phyloP scores from a whole-genome alignment of 345 rosid species.

The Eucalyptus decipiens region DNA sequence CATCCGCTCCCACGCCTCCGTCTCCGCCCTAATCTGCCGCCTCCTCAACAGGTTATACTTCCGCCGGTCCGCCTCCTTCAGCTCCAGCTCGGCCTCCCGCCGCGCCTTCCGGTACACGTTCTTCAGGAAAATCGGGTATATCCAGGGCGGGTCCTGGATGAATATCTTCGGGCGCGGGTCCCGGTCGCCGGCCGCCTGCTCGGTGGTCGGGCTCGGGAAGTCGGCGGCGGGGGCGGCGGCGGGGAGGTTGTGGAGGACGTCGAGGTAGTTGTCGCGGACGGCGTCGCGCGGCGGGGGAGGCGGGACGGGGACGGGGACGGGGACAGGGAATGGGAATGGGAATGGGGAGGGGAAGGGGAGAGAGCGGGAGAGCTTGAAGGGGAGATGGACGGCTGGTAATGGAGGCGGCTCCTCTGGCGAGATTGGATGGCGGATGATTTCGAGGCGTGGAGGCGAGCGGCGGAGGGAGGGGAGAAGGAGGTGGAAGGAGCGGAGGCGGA shows the following conservation, averaged over 20 bases:
- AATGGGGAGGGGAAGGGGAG: not conserved
- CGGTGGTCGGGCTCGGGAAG: not conserved
- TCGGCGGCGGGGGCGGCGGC: not conserved
- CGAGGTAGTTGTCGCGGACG: slow-evolving; percentile 18
- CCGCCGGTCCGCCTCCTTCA: slow-evolving; percentile 39
- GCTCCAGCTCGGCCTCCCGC: slow-evolving; percentile 34
- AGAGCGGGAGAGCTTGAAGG: not conserved
- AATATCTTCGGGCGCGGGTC: slow-evolving; percentile 29
- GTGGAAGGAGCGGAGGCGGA: slow-evolving; percentile 7
- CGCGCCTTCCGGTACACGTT: slow-evolving; percentile 33
- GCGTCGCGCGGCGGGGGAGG: slow-evolving; percentile 13
- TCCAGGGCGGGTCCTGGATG: slow-evolving; percentile 78
- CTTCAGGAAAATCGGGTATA: slow-evolving; percentile 54
- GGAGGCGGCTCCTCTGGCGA: not conserved
- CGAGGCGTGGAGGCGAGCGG: not conserved
- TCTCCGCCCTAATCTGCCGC: slow-evolving; percentile 78
- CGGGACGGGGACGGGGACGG: slow-evolving; percentile 11
- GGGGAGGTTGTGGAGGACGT: slow-evolving; percentile 16
- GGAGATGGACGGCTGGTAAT: not conserved
- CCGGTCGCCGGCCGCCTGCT: not conserved
- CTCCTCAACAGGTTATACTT: slow-evolving; percentile 57
- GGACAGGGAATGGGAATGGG: slow-evolving; percentile 7
- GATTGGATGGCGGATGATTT: not conserved
- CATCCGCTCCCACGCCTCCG: slow-evolving; percentile 88
- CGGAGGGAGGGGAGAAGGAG: not conserved